These are phyloP conservation scores for Boletus huronensis DNA, from an alignment of 768 basidiomycete species.

Conservation along the genomic window DNA sequence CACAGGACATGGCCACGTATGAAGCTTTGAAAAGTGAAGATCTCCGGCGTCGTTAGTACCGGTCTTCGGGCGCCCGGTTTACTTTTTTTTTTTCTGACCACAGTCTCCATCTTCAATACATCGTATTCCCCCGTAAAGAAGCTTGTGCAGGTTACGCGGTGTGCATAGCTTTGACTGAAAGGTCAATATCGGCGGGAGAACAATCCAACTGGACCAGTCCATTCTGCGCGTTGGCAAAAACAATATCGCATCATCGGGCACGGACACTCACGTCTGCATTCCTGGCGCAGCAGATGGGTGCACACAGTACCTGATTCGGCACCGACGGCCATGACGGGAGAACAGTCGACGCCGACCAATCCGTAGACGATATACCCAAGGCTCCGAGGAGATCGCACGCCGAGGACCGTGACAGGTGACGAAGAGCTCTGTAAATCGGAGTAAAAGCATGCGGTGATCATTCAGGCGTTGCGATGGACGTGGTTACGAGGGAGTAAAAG, in stretches of 20 bases:
- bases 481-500: background rate
- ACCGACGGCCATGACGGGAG: background rate
- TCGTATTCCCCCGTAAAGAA: no score
- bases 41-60: no score
- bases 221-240: background rate
- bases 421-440: background rate
- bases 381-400: background rate
- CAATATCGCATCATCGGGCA: background rate
- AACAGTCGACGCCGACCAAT: background rate
- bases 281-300: background rate
- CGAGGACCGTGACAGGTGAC: no score
- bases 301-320: background rate
- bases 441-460: background rate
- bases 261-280: background rate
- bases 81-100: no score
- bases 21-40: no score
- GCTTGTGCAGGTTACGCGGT: no score
- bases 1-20: no score
- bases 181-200: background rate
- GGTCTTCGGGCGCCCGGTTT: no score
- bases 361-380: background rate
- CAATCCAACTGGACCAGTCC: background rate
- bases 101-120: no score
- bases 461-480: background rate
- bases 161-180: background rate